Percentiles rank a stretch among this genome's conserved stretches.
Conservation (phyloP, 352 stramenopile species). For the Pythium myriotylum region DNA sequence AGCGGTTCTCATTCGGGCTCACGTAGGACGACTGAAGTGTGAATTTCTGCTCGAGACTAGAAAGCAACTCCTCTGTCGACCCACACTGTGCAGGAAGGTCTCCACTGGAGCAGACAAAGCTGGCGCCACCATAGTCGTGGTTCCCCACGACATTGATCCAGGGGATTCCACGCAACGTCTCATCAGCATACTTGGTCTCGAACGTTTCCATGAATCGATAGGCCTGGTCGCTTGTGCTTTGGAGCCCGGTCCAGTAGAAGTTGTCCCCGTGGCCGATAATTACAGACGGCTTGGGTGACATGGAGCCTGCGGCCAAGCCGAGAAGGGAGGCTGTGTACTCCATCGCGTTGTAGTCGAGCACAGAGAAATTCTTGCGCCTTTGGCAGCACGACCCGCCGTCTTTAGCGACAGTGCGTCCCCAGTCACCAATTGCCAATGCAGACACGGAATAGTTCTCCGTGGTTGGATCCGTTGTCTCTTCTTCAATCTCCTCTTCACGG, state of each 20-base stretch:
- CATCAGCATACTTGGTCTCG: conserved; percentile 70
- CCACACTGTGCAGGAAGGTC: conserved; percentile 46
- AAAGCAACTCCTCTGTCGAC: conserved; percentile 49
- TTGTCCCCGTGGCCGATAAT: conserved; percentile 52
- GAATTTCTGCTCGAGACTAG: conserved; percentile 65
- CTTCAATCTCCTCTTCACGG: conserved; percentile 14
- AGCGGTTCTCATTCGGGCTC: conserved; percentile 78
- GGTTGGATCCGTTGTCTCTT: conserved; percentile 28
- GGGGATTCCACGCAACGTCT: conserved; percentile 57
- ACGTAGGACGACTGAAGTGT: conserved; percentile 69
- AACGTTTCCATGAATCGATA: conserved; percentile 82
- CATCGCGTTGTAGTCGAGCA: conserved; percentile 41
- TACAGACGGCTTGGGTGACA: conserved; percentile 30
- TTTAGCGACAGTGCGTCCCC: conserved; percentile 40
- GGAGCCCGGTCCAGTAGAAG: conserved; percentile 69
- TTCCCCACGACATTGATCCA: conserved; percentile 88
- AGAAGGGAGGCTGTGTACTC: conserved; percentile 46
- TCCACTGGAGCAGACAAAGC: conserved; percentile 62
- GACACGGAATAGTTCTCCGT: conserved; percentile 37
- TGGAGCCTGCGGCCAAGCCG: conserved; percentile 28
- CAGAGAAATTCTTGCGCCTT: conserved; percentile 28
- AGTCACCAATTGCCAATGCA: conserved; percentile 46
- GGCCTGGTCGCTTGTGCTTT: conserved; percentile 47
- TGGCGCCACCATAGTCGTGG: conserved; percentile 83
- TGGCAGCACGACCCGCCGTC: conserved; percentile 41